Base-by-base conservation (phyloP, 495 filamentous ascomycete genomes). In the Aspergillus saccharolyticus region DNA sequence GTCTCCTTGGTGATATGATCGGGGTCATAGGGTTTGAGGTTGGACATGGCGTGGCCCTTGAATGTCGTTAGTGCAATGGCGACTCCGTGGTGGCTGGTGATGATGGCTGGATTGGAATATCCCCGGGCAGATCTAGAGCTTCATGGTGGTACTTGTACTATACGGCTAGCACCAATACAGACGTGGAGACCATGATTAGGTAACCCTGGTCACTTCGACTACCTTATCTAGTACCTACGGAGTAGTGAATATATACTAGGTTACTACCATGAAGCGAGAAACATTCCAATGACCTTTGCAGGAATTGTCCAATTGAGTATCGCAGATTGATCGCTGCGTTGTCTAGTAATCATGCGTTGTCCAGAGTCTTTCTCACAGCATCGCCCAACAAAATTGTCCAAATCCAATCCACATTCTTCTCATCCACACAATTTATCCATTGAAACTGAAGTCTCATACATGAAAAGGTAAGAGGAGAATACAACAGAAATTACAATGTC, bases 1-100 rank as follows among this genome's bases (percentile, higher is more conserved):
- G 67, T 72, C n/a, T 52, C 8, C 0, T 55, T 63, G 12, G 67
- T 68, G 49, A 78, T 78, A 7, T 57, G 51, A 24, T 51, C 7
- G 1, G 73, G 67, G 46, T 63, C 55, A 59, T 73, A 72, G 33
- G 56, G 53, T 33, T 12, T 44, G 28, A 14, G 42, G 30, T 46
- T 44, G 55, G 17, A 12, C 22, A 12, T n/a, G n/a, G n/a, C n/a
- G n/a, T n/a, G n/a, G n/a, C n/a, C n/a, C n/a, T n/a, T n/a, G n/a
- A n/a, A n/a, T n/a, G n/a, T n/a, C n/a, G n/a, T n/a, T n/a, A n/a
- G n/a, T n/a, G n/a, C n/a, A n/a, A n/a, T n/a, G n/a, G n/a, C n/a
- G n/a, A n/a, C n/a, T n/a, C n/a, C 10, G 25, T 30, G 25, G 25
- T 30, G 25, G 25, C n/a, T 30, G 25, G 25, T 30, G 25, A 30